Evolutionary conservation across 306 rosid species (phyloP).

Genomic region (Cicer judaicum): DNA sequence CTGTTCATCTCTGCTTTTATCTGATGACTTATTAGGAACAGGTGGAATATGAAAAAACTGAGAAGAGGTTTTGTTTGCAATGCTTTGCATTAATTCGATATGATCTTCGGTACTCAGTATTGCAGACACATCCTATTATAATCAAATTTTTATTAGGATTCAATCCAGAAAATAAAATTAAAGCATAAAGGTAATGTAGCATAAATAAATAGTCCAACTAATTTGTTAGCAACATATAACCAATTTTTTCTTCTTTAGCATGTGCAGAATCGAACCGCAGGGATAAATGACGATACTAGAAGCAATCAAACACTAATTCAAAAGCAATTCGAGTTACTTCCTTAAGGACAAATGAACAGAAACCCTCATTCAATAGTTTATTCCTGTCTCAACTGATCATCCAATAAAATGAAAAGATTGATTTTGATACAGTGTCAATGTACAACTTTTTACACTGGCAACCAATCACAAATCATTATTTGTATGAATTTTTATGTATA

Average conservation of each 20-base stretch:
- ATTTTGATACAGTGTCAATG: too few species aligned
- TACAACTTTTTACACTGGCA: too few species aligned
- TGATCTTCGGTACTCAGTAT: constrained; percentile 91
- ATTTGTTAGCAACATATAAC: constrained; percentile 1
- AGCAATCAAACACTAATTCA: constrained; percentile 6
- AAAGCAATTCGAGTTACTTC: constrained; percentile 26
- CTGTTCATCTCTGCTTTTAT: constrained; percentile 16
- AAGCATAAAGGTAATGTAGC: constrained; percentile 15
- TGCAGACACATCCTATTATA: constrained; percentile 78
- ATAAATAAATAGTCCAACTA: constrained; percentile 22
- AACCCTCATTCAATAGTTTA: constrained; percentile 16
- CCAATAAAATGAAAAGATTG: constrained; percentile 23
- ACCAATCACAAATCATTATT: too few species aligned
- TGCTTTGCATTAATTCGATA: constrained; percentile 69
- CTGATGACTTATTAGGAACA: constrained; percentile 53
- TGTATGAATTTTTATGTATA: too few species aligned
- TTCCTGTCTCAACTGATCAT: constrained; percentile 27
- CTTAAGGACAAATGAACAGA: constrained; percentile 7
- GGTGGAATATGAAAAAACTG: constrained; percentile 70
- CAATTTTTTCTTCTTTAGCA: constrained; percentile 6
- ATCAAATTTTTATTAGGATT: constrained; percentile 31
- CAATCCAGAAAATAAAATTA: constrained; percentile 35
- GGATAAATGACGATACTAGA: constrained; percentile 27
- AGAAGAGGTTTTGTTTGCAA: constrained; percentile 74
- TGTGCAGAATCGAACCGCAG: constrained; percentile 11